Base-by-base conservation (phyloP, 441 rosid species). In the Daphne laureola region DNA sequence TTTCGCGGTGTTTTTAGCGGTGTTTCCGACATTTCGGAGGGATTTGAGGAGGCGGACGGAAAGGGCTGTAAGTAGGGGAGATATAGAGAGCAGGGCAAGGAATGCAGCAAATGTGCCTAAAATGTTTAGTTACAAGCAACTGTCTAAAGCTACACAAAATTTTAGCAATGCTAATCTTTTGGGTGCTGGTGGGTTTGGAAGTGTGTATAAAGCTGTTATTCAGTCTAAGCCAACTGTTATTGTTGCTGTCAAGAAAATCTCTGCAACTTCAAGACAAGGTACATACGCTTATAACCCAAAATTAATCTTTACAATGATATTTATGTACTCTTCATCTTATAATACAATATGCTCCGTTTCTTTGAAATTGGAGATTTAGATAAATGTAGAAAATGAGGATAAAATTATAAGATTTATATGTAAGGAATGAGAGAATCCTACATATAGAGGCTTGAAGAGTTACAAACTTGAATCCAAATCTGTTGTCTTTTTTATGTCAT, bases 161-260 rank as follows among this genome's bases (percentile, higher is more conserved):
- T 75, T 75, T 53, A 58, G 55, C 53, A 56, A 59, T 40, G 81
- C 61, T 15, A 76, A 72, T 61, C 17, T 75, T 50, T 51, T 78
- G 2, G 83, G 83, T 8, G 43, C 55, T 4, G 78, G 83, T 2
- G 80, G 69, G 0, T 75, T 70, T 16, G 77, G 80, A 52, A 73
- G 67, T 11, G 79, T 79, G 51, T 73, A 69, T 59, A 67, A 67
- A 42, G 78, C 70, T 17, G 55, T 62, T 25, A 8, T 69, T 27
- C 13, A 62, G 8, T 45, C 61, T 2, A 51, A 63, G 48, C 68
- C 69, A 53, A 63, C 70, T 0, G 13, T 12, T 1, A 61, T 17
- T 36, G 49, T 76, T 14, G 79, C 76, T 0, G 78, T 74, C 45
- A 76, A 79, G 51, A 73, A 45, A 60, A 72, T 76, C 13, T 70